Conservation (phyloP, 2,329 filamentous ascomycete genomes). For the Herpotrichia juniperi region DNA sequence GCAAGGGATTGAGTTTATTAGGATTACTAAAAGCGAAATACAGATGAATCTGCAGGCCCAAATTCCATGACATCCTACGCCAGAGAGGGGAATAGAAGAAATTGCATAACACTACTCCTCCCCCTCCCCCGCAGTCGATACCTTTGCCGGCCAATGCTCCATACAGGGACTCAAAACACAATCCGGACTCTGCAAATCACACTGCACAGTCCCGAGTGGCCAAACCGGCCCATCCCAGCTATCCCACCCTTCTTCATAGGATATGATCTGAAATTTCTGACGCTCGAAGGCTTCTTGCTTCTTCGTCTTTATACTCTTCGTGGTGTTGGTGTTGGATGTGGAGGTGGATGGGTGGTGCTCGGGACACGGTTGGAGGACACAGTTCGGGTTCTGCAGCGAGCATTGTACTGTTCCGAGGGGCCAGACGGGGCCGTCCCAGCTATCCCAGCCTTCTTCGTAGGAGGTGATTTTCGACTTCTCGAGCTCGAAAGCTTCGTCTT, state of each 20-base stretch:
- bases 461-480: slow-evolving; percentile 27
- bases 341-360: neutral
- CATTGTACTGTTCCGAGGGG: slow-evolving; percentile 30
- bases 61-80: no score
- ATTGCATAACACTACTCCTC: no score
- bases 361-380: neutral
- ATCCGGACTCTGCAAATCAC: slow-evolving; percentile 16
- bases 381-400: slow-evolving; percentile 14
- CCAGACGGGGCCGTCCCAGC: slow-evolving; percentile 32
- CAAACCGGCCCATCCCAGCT: slow-evolving; percentile 31
- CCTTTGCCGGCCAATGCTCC: neutral
- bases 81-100: no score
- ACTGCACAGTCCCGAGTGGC: slow-evolving; percentile 29
- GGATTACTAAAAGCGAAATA: no score
- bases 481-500: no score
- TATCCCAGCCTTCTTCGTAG: slow-evolving; percentile 35
- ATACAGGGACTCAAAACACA: neutral
- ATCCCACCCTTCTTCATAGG: slow-evolving; percentile 35
- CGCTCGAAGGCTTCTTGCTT: neutral
- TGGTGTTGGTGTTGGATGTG: neutral
- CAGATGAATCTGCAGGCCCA: no score
- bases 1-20: no score
- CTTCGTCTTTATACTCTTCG: no score
- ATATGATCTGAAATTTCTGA: slow-evolving; percentile 8
- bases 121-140: no score